Base-by-base conservation (phyloP, 257 asterid genomes). In the Nemophila menziesii region DNA sequence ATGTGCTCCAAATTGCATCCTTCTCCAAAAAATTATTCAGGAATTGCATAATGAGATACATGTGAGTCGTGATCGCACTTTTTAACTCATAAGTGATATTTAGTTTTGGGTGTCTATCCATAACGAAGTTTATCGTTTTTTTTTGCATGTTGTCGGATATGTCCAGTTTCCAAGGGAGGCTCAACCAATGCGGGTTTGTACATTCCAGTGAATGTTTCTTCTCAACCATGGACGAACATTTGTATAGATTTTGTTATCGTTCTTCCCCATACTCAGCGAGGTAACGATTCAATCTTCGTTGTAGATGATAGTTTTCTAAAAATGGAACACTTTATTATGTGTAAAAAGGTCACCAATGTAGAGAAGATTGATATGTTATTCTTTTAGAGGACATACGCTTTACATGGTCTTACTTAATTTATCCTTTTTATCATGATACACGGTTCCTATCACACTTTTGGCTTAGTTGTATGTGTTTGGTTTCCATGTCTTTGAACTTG, bases 301-400 rank as follows among this genome's bases (percentile, higher is more conserved):
- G 51, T 57, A 14, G 57, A 48, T 13, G 44, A 42, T 10, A 5
- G 33, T 2, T 57, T 57, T 21, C 42, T 51, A 1, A n/a, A 57
- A 10, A 49, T 41, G 12, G 39, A 23, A 7, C 40, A 57, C 1
- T 49, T 49, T 19, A 19, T 49, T 1, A 14, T 41, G 1, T 29
- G 45, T 6, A 22, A 9, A 13, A 48, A 22, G 19, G 33, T 43
- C 3, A 22, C 16, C 2, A 20, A 56, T 47, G 23, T 22, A 2
- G 17, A 34, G 0, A 11, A 27, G 5, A 11, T 56, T 39, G 49
- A 48, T 5, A 15, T 13, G 5, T 6, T 55, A 1, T 55, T 45
- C 10, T 22, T 33, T 11, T 0, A 13, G n/a, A 56, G 39, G 9
- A 20, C 44, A 1, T 47, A 21, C 22, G 6, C 13, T 4, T 23